A percentile compares a stretch with the other conserved stretches of the same genome.
Conservation (phyloP, 2,329 filamentous ascomycete species). For the Fusarium scirpi region DNA sequence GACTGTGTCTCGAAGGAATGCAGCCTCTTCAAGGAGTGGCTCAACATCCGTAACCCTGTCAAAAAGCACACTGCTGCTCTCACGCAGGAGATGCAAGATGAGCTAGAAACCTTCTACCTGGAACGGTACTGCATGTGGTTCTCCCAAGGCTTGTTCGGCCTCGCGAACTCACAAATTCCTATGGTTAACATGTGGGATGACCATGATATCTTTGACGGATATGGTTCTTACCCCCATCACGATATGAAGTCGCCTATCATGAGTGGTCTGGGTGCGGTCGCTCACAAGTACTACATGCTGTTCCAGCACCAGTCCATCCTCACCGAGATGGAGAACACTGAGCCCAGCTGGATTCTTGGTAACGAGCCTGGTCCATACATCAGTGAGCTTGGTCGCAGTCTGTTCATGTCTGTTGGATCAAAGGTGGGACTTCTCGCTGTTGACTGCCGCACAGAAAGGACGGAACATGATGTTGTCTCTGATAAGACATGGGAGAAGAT, state of each 20-base stretch:
- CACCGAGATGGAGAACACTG: slow-evolving; percentile 82
- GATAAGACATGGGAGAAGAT: slow-evolving; percentile 87
- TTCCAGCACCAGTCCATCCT: slow-evolving; percentile 95
- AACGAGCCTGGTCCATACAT: slow-evolving; percentile 88
- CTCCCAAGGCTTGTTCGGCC: slow-evolving; percentile 91
- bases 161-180: slow-evolving; percentile 93
- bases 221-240: slow-evolving; percentile 89
- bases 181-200: slow-evolving; percentile 99
- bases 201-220: slow-evolving; percentile 92
- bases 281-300: slow-evolving; percentile 98
- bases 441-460: slow-evolving; percentile 92
- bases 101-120: slow-evolving; percentile 89
- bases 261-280: slow-evolving; percentile 86
- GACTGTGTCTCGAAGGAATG: slow-evolving; percentile 84
- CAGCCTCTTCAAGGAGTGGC: slow-evolving; percentile 83
- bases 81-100: slow-evolving; percentile 83
- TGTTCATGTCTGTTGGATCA: slow-evolving; percentile 86
- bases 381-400: slow-evolving; percentile 82
- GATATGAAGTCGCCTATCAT: slow-evolving; percentile 95
- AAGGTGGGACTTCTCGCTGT: slow-evolving; percentile 86
- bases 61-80: slow-evolving; percentile 85
- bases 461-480: slow-evolving; percentile 81
- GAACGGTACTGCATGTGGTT: slow-evolving; percentile 95
- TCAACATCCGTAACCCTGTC: slow-evolving; percentile 80
- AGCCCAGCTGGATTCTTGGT: slow-evolving; percentile 93